These are phyloP conservation scores for Phytopythium delawarense DNA, from an alignment of 352 stramenopile genomes.

Conservation along the genomic window DNA sequence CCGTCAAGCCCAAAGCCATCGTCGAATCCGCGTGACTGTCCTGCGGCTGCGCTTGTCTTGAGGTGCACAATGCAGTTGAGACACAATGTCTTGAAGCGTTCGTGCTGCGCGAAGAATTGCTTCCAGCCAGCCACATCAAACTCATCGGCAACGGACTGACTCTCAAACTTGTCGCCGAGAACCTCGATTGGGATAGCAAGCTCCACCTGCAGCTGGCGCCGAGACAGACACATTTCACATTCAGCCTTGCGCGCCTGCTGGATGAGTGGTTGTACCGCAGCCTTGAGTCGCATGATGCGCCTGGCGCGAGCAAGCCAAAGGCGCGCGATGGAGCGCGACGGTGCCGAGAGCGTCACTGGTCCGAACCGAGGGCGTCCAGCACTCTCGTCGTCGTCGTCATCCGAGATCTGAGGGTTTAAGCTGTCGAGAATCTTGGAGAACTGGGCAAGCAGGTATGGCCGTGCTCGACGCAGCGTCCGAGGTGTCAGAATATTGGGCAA, in stretches of 20 bases:
- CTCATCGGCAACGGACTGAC: slow-evolving; percentile 81
- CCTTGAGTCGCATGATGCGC: slow-evolving; percentile 76
- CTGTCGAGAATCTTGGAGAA: slow-evolving; percentile 95
- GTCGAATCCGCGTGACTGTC: slow-evolving; percentile 18
- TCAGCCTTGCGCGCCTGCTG: slow-evolving; percentile 89
- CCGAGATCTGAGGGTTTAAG: slow-evolving; percentile 93
- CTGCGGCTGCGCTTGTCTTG: slow-evolving; percentile 31
- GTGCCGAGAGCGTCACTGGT: slow-evolving; percentile 84
- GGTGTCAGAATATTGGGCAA: slow-evolving; percentile 95
- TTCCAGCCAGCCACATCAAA: slow-evolving; percentile 95
- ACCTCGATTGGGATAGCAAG: slow-evolving; percentile 90
- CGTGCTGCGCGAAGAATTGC: slow-evolving; percentile 91
- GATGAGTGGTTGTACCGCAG: slow-evolving; percentile 90
- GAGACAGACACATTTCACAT: slow-evolving; percentile 94
- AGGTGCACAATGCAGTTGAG: slow-evolving; percentile 90
- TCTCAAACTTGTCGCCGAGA: slow-evolving; percentile 91
- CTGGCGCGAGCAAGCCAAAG: slow-evolving; percentile 90
- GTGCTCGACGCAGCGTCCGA: slow-evolving; percentile 82
- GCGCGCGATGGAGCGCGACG: slow-evolving; percentile 90
- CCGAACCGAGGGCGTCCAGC: slow-evolving; percentile 79
- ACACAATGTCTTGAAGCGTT: slow-evolving; percentile 94
- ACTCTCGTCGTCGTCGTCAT: slow-evolving; percentile 87
- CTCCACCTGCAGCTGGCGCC: slow-evolving; percentile 93
- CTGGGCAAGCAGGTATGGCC: slow-evolving; percentile 95
- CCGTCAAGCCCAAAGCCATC: slow-evolving; percentile 12